These are phyloP conservation scores for Phytophthora pluvialis DNA, from an alignment of 352 stramenopile species.

Conservation along the genomic window DNA sequence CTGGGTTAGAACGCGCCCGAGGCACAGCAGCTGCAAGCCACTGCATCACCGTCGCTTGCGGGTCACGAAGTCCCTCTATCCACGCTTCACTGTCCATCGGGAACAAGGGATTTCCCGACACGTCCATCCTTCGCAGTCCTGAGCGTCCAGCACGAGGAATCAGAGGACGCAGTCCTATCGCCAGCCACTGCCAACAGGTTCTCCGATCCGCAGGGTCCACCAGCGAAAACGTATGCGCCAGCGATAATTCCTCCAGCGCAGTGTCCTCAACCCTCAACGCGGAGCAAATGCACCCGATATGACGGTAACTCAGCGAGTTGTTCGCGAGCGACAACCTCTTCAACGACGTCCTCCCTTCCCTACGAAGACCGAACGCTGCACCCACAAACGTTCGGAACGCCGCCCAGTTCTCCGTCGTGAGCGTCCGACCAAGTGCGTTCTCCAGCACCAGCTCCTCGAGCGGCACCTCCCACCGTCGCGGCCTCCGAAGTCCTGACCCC, in stretches of 20 bases:
- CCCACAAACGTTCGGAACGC: constrained; percentile 40
- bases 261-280: constrained; percentile 28
- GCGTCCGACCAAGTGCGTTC: constrained; percentile 26
- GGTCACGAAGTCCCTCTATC: constrained; percentile 30
- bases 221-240: constrained; percentile 36
- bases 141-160: neutral
- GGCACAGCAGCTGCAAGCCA: constrained; percentile 16
- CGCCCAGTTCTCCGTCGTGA: constrained; percentile 28
- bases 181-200: constrained; percentile 42
- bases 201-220: constrained; percentile 34
- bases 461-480: neutral
- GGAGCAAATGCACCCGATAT: constrained; percentile 43
- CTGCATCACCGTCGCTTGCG: constrained; percentile 21
- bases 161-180: constrained; percentile 31
- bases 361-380: constrained; percentile 25
- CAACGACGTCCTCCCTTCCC: constrained; percentile 6
- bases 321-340: constrained; percentile 41
- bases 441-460: constrained; percentile 41
- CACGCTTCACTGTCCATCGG: constrained; percentile 38
- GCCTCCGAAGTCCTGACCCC: constrained; percentile 4
- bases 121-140: constrained; percentile 32
- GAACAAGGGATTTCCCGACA: constrained; percentile 40
- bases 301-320: constrained; percentile 37
- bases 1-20: constrained; percentile 10
- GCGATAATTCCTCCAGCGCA: constrained; percentile 34